Conservation (phyloP, 345 rosid species). For the Rhodamnia argentea region DNA sequence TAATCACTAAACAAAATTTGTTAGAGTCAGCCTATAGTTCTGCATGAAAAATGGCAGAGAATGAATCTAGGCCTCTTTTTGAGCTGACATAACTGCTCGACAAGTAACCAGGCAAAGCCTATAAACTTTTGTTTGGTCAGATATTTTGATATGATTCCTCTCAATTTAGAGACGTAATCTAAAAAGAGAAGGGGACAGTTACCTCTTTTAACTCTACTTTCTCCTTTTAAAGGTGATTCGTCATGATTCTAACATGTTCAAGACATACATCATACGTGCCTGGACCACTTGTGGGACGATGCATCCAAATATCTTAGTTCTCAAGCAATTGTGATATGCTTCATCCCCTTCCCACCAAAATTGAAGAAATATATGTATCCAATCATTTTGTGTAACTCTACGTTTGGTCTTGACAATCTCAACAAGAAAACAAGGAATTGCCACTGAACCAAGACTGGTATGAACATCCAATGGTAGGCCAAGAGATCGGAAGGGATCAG, state of each 20-base stretch:
- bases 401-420: neutral
- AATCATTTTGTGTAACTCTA: neutral
- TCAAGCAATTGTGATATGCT: neutral
- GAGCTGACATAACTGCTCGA: neutral
- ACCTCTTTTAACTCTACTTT: neutral
- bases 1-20: neutral
- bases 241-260: neutral
- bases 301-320: neutral
- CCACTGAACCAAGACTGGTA: neutral
- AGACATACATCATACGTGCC: neutral
- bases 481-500: neutral
- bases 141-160: neutral
- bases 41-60: neutral
- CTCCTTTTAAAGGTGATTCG: neutral
- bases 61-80: neutral
- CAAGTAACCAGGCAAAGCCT: neutral
- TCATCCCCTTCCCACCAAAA: neutral
- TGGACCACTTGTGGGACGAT: neutral
- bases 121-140: neutral
- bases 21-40: neutral
- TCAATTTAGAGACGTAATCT: neutral
- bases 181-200: neutral
- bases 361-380: neutral
- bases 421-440: neutral
- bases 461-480: neutral